Evolutionary conservation across 352 stramenopile genomes (phyloP), one percentile per base, ranked within the genome.

Genomic region (Phytophthora pini): DNA sequence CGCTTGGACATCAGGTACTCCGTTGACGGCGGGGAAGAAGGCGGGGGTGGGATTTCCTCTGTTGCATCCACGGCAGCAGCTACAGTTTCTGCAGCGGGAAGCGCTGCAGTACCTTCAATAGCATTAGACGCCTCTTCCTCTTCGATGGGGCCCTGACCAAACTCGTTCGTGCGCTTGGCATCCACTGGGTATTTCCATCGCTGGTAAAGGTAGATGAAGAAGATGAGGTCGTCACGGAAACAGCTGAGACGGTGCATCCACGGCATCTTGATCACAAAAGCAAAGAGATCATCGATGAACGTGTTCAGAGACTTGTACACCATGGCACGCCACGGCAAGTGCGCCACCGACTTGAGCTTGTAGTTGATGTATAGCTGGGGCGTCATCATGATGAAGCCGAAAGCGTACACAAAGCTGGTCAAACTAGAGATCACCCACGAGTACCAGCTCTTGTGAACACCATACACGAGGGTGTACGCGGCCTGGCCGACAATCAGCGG

Each of bases 121-220:
- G 55, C 60, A 76, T 70, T 67, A 22, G 65, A 38, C 20, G 48
- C 55, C 5, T 68, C 69, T 24, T 79, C 75, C 0, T 81, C 73
- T 22, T 90, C 84, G 31, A 86, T 68, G 12, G 85, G 90, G 0
- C 88, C 82, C 74, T 97, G 91, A 13, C 95, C 95, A 76, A 95
- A 98, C 68, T 98, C 94, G 68, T 99, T 98, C 13, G 84, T 93
- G 51, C 96, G 83, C 50, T 81, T 94, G 46, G 83, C 84, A 76
- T 98, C 93, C 11, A 98, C 90, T 13, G 89, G 92, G 70, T 99
- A 99, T 54, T 98, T 99, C 89, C 92, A 99, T 39, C 97, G 84
- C 83, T 99, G 98, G 76, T 99, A 99, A 8, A 99, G 76, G 80
- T 99, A 99, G 56, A 99, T 96, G 73, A 99, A 98, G 68, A 99